Evolutionary conservation across 805 yeast genomes (phyloP), one percentile per base, ranked within the genome.

Genomic region (Nakazawaea ambrosiae): DNA sequence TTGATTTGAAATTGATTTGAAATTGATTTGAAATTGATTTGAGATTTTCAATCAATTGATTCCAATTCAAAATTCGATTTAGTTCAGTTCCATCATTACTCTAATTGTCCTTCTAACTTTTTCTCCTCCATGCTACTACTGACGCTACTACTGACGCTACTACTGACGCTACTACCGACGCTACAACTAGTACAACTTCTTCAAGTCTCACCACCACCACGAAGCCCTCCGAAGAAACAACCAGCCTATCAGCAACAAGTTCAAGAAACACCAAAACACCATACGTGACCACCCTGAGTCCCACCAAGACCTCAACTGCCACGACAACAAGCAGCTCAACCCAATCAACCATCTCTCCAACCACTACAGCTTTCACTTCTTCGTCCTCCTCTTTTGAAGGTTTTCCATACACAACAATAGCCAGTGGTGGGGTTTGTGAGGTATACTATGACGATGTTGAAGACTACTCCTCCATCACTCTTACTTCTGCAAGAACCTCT

Each of bases 391-490:
- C 19, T 9, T 16, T 10, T 11, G 5, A 8, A 7, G 38, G 25
- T 20, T 16, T 58, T 10, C 49, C 65, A 7, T 60, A 57, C 43
- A 47, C 52, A 20, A 60, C 65, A 2, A 55, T 49, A 27, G 46
- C 50, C 6, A 38, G 41, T 2, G 49, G 41, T 28, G 65, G 65
- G 8, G 56, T 58, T 1, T 60, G 65, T 43, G 55, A 47, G 39
- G 55, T 61, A 12, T 55, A 53, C 50, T 61, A 60, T 39, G 66
- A 60, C 4, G 61, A 58, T 36, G 61, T 50, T 27, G 50, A 46
- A 20, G 38, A 35, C 17, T 45, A 49, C 15, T 4, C 33, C 12
- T 18, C 31, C 25, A 18, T 18, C 29, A 34, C 38, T 16, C 4
- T 31, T 8, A 40, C 43, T 16, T 29, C 40, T 4, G 20, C 30